Conservation (phyloP, 306 rosid genomes). For the Sophora flavescens region DNA sequence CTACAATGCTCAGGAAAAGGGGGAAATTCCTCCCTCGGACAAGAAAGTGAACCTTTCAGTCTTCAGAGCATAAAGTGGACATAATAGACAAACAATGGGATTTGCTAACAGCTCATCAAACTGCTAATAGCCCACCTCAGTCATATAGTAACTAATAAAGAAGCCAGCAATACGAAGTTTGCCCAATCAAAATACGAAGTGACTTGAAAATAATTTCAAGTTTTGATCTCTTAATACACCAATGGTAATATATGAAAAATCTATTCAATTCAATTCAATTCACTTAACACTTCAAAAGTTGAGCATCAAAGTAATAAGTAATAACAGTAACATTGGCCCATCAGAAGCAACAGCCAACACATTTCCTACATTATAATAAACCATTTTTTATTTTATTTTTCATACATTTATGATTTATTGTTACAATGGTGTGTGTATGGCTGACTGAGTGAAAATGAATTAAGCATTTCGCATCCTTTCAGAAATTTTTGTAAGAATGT, state of each 20-base stretch:
- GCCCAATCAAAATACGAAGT: background rate
- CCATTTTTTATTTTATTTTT: background rate
- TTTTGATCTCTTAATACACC: conserved; percentile 11
- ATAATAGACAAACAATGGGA: conserved; percentile 63
- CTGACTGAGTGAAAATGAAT: background rate
- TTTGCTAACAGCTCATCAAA: conserved; percentile 85
- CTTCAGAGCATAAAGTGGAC: conserved; percentile 95
- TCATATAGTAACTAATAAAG: no score
- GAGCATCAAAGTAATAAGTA: conserved; percentile 24
- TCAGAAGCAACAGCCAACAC: conserved; percentile 28
- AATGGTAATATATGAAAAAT: background rate
- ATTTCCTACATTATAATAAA: conserved; percentile 18
- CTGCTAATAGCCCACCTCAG: no score
- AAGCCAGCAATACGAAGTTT: conserved; percentile 1
- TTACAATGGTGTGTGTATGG: background rate
- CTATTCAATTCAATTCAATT: conserved; percentile 5
- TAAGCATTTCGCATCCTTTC: background rate
- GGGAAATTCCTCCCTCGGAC: conserved; percentile 57
- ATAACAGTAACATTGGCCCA: background rate
- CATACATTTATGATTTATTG: conserved; percentile 18
- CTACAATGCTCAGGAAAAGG: conserved; percentile 52
- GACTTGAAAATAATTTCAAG: conserved; percentile 1
- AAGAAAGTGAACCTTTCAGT: conserved; percentile 97
- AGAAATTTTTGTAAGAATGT: background rate
- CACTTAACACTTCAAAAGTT: conserved; percentile 3